phyloP scores from a whole-genome alignment of 352 stramenopile genomes.

The Elongisporangium senticosum region DNA sequence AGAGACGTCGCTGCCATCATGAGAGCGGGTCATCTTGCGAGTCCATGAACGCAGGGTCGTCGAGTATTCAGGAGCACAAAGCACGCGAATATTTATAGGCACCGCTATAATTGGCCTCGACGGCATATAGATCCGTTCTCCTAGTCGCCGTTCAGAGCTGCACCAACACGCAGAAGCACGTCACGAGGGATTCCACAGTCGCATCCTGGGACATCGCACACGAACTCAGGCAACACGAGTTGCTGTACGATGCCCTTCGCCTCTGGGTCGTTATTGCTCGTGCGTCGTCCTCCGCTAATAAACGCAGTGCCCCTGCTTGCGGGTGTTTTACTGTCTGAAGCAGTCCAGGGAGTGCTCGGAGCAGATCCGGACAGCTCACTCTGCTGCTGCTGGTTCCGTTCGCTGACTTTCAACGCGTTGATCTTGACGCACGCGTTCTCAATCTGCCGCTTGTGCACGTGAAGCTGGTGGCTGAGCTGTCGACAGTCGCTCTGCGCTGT shows the following conservation, averaged over 20 bases:
- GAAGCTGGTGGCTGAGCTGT: constrained; percentile 19
- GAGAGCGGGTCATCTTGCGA: no score
- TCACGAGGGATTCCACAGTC: constrained; percentile 50
- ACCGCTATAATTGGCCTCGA: neutral
- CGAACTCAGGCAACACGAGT: constrained; percentile 12
- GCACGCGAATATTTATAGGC: no score
- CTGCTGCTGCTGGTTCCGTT: constrained; percentile 5
- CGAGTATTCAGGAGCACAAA: no score
- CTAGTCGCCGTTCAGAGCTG: constrained; percentile 44
- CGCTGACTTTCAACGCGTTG: constrained; percentile 22
- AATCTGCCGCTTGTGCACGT: constrained; percentile 43
- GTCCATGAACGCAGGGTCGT: no score
- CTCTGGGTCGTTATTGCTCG: neutral
- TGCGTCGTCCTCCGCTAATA: constrained; percentile 1
- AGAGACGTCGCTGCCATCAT: no score
- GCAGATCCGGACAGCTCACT: neutral
- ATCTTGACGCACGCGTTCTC: constrained; percentile 45
- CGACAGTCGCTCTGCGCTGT: constrained; percentile 31
- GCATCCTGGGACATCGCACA: constrained; percentile 52
- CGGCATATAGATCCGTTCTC: neutral
- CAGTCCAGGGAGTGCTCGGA: neutral
- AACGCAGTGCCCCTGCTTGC: constrained; percentile 4
- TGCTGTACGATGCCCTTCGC: neutral
- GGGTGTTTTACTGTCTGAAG: constrained; percentile 6
- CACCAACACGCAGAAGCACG: constrained; percentile 46